Evolutionary conservation across 805 yeast genomes (phyloP).

Genomic region (Metschnikowia proteae): DNA sequence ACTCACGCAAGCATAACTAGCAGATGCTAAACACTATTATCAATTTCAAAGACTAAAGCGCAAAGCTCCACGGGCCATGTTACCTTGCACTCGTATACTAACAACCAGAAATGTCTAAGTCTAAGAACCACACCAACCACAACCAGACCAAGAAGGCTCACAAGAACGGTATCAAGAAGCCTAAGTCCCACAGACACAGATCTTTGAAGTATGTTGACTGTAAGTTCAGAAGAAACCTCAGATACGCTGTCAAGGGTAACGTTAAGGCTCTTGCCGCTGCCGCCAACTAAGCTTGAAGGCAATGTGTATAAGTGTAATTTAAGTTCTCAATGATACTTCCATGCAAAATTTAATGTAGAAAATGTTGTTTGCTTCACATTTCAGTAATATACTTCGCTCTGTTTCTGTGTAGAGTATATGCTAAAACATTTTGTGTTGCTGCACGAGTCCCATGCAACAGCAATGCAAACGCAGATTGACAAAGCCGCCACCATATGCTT

Average conservation of each 20-base stretch:
- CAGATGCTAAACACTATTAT: too few relatives aligned
- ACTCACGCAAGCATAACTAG: too few relatives aligned
- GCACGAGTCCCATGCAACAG: neutral
- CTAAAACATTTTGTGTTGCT: neutral
- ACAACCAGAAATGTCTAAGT: constrained; percentile 80
- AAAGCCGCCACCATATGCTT: neutral
- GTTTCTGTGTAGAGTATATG: neutral
- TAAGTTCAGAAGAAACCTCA: constrained; percentile 99
- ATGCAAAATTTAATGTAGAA: constrained; percentile 6
- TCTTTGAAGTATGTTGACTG: constrained; percentile 98
- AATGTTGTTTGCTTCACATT: neutral
- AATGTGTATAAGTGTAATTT: constrained; percentile 9
- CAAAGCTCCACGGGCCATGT: neutral
- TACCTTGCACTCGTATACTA: constrained; percentile 21
- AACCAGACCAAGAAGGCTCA: constrained; percentile 99
- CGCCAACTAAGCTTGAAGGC: constrained; percentile 12
- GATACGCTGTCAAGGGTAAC: constrained; percentile 97
- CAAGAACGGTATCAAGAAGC: constrained; percentile 99
- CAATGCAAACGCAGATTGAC: neutral
- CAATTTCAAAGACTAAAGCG: constrained; percentile 13
- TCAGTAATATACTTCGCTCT: neutral
- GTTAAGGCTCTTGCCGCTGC: constrained; percentile 77
- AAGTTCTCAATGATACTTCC: constrained; percentile 17
- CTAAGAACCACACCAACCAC: constrained; percentile 99
- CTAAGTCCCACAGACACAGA: constrained; percentile 96